Conservation (phyloP, 2,329 filamentous ascomycete genomes). For the Cladosporium sp. region DNA sequence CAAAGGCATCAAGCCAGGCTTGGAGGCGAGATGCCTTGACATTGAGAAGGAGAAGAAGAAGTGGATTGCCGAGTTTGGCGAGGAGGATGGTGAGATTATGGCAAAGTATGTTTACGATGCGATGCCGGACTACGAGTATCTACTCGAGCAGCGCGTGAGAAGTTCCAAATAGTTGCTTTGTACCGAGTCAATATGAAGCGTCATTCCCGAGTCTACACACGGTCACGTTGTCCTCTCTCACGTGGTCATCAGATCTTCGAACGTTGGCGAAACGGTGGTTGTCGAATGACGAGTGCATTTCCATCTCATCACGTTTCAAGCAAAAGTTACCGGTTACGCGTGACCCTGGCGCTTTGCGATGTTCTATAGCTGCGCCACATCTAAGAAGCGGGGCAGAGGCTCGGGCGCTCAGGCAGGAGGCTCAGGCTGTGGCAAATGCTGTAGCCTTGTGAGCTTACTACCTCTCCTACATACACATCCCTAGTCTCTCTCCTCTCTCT, state of each 20-base stretch:
- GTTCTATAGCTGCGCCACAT: neutral
- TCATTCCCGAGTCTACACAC: neutral
- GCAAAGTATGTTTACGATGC: conserved; percentile 17
- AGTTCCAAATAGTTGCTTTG: neutral
- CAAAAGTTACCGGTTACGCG: neutral
- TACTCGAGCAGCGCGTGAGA: conserved; percentile 13
- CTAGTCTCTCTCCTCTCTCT: neutral
- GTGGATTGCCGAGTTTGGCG: conserved; percentile 23
- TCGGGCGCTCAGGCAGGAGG: neutral
- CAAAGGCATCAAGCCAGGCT: conserved; percentile 15
- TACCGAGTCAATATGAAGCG: neutral
- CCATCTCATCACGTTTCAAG: neutral
- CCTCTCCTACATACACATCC: neutral
- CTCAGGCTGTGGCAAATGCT: no score
- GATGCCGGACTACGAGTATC: conserved; percentile 23
- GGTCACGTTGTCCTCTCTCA: neutral
- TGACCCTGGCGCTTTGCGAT: neutral
- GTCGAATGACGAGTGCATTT: neutral
- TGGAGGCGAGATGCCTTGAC: conserved; percentile 17
- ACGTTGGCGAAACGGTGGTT: neutral
- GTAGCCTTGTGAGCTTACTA: conserved; percentile 6
- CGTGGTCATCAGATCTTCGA: neutral
- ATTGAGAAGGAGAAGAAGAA: conserved; percentile 18
- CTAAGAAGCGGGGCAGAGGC: neutral
- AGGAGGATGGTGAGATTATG: conserved; percentile 16